Base-by-base conservation (phyloP, 2,329 filamentous ascomycete genomes). In the Xylariales sp. region DNA sequence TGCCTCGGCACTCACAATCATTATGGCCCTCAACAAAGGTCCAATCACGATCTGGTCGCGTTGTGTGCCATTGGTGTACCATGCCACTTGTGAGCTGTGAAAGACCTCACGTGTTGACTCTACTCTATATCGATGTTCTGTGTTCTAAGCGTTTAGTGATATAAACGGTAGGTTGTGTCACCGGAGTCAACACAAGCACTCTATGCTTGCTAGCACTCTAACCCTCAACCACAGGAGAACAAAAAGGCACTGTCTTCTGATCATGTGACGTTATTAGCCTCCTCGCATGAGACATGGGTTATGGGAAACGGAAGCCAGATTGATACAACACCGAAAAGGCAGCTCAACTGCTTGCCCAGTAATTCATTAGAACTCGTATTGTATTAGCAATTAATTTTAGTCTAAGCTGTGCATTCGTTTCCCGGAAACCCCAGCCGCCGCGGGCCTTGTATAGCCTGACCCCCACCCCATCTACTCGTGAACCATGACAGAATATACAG, bases 361-460 rank as follows among this genome's bases (percentile, higher is more conserved):
- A 43, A 34, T 9, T 48, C 16, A 30, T 62, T 43, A 3, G 18
- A 64, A 23, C 49, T 58, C 57, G 52, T 64, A 16, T 61, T 64
- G 64, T 68, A 76, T 76, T 76, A 76, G 68, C 65, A 70, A 76
- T 76, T 76, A 75, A 46, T 73, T 73, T 54, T 70, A 68, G 57
- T 74, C 68, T 70, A 71, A 66, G n/a, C 55, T 54, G 34, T 54
- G n/a, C 28, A 36, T 12, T 53, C 39, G 16, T 48, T 59, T 45
- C 46, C 23, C 9, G 28, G 23, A 23, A 23, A 23, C 39, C 52
- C 34, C 39, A n/a, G 62, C 34, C 56, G 12, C 59, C 32, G 54
- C 9, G 54, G 32, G 57, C 60, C 53, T 64, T 65, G 30, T 32
- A 28, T 36, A 46, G 54, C 53, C 23, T 36, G 30, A 55, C 58